Conservation (phyloP, 108 stramenopile genomes). For the Nannochloropsis gaditana region DNA sequence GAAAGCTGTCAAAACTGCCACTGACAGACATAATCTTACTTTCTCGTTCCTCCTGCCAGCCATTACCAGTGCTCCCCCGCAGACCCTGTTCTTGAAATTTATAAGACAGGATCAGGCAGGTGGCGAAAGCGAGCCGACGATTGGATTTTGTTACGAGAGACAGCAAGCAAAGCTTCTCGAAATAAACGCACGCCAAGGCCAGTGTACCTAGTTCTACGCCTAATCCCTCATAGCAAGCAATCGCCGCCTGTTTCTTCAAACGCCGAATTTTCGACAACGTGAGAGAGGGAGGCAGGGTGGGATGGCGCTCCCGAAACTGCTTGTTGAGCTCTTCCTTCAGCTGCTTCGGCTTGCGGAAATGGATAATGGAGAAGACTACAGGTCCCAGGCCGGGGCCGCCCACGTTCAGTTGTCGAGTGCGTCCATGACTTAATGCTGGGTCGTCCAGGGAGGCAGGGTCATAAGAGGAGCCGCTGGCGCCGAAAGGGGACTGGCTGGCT, state of each 20-base stretch:
- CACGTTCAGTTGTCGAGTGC: conserved; percentile 74
- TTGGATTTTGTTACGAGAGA: conserved; percentile 88
- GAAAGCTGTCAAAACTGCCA: too few relatives aligned
- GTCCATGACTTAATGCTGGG: conserved; percentile 71
- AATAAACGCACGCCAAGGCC: conserved; percentile 79
- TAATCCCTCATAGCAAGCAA: conserved; percentile 25
- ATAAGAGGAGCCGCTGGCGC: not conserved
- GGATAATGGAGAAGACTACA: conserved; percentile 73
- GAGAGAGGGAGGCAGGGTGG: conserved; percentile 76
- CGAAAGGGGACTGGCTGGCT: not conserved
- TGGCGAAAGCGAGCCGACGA: conserved; percentile 75
- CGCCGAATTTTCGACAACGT: conserved; percentile 81
- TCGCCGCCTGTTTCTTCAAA: conserved; percentile 72
- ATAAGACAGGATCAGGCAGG: conserved; percentile 75
- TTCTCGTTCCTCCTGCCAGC: not conserved
- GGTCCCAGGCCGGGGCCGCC: conserved; percentile 69
- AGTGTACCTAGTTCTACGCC: conserved; percentile 71
- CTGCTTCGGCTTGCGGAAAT: conserved; percentile 72
- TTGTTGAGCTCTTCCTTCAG: conserved; percentile 84
- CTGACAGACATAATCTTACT: too few relatives aligned
- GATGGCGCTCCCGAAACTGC: conserved; percentile 74
- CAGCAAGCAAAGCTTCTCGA: conserved; percentile 80
- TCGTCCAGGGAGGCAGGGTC: conserved; percentile 59
- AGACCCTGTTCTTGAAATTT: conserved; percentile 56
- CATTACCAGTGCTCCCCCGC: not conserved